Base-by-base conservation (phyloP, 257 asterid species). In the Nicotiana sylvestris region DNA sequence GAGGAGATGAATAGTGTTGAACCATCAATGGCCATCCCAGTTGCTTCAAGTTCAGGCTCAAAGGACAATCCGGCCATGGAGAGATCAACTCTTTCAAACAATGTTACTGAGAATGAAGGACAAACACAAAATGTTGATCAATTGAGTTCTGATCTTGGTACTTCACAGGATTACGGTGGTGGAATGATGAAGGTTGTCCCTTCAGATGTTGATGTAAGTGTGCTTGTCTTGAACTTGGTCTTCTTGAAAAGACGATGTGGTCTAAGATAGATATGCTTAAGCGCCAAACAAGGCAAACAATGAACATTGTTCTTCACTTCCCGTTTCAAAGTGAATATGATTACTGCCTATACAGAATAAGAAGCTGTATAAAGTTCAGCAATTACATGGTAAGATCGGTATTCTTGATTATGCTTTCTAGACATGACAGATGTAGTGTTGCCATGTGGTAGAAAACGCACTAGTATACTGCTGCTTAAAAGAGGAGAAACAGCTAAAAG, bases 131-230 rank as follows among this genome's bases (percentile, higher is more conserved):
- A 89, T 83, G 88, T 83, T 81, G 87, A 82, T 79, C 87, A 78
- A 53, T 74, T 86, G 80, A 80, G 82, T 83, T 70, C 92, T 46
- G 85, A 49, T 65, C 83, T 86, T 82, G 92, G 85, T 78, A 85
- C 87, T 76, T 85, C 94, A 37, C 92, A 91, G 83, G 99, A 96
- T 55, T 83, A 39, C 81, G 83, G 87, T 33, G 97, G 94, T 33
- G 98, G 97, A 80, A 94, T 94, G 90, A 92, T 90, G 53, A 90
- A 88, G 90, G 94, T 94, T 83, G 85, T 90, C 65, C 98, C 99
- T 82, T 88, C 96, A 32, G 93, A 92, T 84, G 85, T 91, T 82
- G 96, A 92, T 83, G 98, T 94, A 85, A 90, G 98, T 85, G 82
- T 68, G 70, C 15, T 43, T 68, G 56, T 66, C 79, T 60, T 21